phyloP scores from a whole-genome alignment of 768 basidiomycete species.

The Termitomyces sp. region DNA sequence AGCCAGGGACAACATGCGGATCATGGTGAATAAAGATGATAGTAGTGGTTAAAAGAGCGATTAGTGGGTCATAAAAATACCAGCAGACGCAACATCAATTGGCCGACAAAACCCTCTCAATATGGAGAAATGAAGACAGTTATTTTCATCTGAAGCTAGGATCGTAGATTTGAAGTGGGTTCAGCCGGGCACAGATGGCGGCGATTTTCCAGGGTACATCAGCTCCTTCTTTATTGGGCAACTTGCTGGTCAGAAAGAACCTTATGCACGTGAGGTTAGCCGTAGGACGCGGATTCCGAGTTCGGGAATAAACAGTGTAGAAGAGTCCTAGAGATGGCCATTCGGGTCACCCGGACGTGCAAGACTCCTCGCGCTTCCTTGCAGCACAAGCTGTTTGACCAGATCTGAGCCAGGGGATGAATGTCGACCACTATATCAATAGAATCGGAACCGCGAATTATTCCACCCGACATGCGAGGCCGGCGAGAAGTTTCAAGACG shows the following conservation, averaged over 20 bases:
- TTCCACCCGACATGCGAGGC: background rate
- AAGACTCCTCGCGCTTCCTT: background rate
- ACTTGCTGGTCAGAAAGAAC: background rate
- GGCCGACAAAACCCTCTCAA: background rate
- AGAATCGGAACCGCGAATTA: background rate
- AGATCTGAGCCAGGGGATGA: background rate
- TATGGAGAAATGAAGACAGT: background rate
- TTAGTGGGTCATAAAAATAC: constrained; percentile 3
- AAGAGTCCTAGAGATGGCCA: background rate
- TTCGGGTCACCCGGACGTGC: background rate
- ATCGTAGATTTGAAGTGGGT: constrained; percentile 9
- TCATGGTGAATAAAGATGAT: background rate
- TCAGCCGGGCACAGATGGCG: background rate
- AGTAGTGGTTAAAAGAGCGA: constrained; percentile 8
- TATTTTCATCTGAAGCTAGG: background rate
- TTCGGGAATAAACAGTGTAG: background rate
- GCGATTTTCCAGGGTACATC: background rate
- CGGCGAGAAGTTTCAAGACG: background rate
- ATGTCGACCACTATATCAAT: background rate
- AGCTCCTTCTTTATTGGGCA: constrained; percentile 1
- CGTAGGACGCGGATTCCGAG: constrained; percentile 5
- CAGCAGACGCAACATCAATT: background rate
- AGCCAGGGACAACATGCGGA: constrained; percentile 4
- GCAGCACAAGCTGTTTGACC: background rate
- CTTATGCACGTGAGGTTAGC: background rate